These are phyloP conservation scores for Prunus mira DNA, from an alignment of 306 rosid species.

Conservation along the genomic window DNA sequence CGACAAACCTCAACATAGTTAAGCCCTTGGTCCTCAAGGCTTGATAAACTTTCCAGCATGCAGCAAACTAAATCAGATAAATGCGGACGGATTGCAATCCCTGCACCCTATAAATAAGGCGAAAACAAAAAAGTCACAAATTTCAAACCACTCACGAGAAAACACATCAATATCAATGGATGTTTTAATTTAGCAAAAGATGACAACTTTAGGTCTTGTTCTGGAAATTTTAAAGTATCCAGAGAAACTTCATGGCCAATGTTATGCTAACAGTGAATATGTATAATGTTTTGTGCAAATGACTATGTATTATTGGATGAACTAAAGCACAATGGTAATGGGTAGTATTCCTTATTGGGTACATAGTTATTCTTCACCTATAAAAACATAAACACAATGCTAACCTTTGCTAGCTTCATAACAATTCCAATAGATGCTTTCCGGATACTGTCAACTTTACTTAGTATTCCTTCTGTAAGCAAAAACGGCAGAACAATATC, in stretches of 20 bases:
- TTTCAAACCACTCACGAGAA: not conserved
- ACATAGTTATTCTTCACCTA: constrained; percentile 1
- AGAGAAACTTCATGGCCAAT: too few species aligned
- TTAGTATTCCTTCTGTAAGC: constrained; percentile 87
- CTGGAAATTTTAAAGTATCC: too few species aligned
- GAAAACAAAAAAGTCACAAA: constrained; percentile 1
- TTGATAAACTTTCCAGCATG: constrained; percentile 97
- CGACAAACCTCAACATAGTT: constrained; percentile 83
- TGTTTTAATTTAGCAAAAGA: not conserved
- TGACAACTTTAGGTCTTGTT: not conserved
- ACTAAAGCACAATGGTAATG: not conserved
- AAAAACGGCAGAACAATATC: constrained; percentile 79
- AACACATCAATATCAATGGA: constrained; percentile 3
- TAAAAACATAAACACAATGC: constrained; percentile 12
- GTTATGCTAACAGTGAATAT: too few species aligned
- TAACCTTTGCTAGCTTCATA: constrained; percentile 96
- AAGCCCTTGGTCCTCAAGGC: constrained; percentile 94
- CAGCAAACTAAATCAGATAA: constrained; percentile 90
- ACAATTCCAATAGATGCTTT: constrained; percentile 88
- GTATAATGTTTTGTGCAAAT: not conserved
- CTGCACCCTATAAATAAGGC: constrained; percentile 71
- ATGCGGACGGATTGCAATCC: constrained; percentile 80
- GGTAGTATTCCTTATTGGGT: not conserved
- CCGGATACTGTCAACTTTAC: constrained; percentile 85
- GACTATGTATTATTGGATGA: not conserved